A percentile compares a stretch with the other conserved stretches of the same genome.
phyloP scores from a whole-genome alignment of 2,329 filamentous ascomycete genomes.

The Orbilia oligospora region DNA sequence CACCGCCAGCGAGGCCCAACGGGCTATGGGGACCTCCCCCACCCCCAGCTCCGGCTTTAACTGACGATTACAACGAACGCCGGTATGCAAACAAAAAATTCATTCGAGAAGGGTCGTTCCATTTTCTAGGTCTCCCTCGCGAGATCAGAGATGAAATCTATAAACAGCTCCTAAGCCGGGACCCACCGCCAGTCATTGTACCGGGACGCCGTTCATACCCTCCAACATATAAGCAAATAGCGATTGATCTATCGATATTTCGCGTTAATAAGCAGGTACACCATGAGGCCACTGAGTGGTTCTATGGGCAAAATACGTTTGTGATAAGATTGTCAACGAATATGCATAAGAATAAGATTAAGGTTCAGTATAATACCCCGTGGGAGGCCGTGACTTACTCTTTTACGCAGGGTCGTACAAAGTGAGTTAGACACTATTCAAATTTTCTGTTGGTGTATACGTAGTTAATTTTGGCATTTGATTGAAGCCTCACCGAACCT shows the following conservation, averaged over 20 bases:
- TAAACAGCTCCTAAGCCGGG: slow-evolving; percentile 1
- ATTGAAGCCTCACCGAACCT: background rate
- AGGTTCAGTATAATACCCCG: slow-evolving; percentile 3
- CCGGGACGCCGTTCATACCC: background rate
- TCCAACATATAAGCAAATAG: slow-evolving; percentile 16
- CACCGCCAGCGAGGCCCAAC: background rate
- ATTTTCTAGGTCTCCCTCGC: slow-evolving; percentile 35
- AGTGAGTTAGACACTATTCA: background rate
- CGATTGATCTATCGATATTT: slow-evolving; percentile 18
- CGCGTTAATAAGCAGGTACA: slow-evolving; percentile 36
- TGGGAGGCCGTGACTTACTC: slow-evolving; percentile 15
- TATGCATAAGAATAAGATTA: background rate
- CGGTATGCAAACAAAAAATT: background rate
- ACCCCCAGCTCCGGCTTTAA: background rate
- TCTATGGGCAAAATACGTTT: slow-evolving; percentile 33
- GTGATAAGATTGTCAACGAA: slow-evolving; percentile 12
- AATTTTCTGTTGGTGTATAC: background rate
- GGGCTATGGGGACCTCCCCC: background rate
- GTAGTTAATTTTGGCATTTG: background rate
- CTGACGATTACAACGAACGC: background rate
- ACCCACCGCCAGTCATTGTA: slow-evolving; percentile 8
- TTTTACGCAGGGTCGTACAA: background rate
- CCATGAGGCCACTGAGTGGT: slow-evolving; percentile 25
- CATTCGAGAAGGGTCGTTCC: background rate
- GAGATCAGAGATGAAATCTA: slow-evolving; percentile 49